These are phyloP conservation scores for Acaromyces ingoldii DNA, from an alignment of 1,284 basidiomycete genomes.

Conservation along the genomic window DNA sequence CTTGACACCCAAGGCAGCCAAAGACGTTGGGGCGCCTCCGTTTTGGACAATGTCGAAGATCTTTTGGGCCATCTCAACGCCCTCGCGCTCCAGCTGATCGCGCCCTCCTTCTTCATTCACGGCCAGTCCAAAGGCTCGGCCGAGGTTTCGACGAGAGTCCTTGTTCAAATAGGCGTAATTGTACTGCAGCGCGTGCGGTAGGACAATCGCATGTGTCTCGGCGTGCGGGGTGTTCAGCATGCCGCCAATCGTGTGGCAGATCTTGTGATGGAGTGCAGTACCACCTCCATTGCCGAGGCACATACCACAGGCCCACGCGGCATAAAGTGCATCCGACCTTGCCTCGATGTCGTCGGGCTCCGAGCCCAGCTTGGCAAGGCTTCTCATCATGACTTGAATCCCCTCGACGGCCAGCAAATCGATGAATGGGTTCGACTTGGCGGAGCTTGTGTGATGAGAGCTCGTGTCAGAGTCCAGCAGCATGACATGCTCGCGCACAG, in stretches of 20 bases:
- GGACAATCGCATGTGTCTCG: slow-evolving; percentile 57
- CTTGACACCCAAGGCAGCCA: slow-evolving; percentile 55
- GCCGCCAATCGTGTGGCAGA: slow-evolving; percentile 56
- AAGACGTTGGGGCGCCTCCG: slow-evolving; percentile 53
- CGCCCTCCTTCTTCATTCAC: slow-evolving; percentile 50
- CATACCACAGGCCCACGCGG: slow-evolving; percentile 55
- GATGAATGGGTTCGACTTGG: slow-evolving; percentile 55
- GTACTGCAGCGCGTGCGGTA: slow-evolving; percentile 56
- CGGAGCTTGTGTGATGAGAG: slow-evolving; percentile 54
- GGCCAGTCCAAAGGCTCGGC: slow-evolving; percentile 38
- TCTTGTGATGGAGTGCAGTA: slow-evolving; percentile 57
- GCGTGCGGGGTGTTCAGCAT: slow-evolving; percentile 56
- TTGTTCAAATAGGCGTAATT: slow-evolving; percentile 53
- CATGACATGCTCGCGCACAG: neutral
- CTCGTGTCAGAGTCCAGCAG: slow-evolving; percentile 25
- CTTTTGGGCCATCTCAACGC: slow-evolving; percentile 52
- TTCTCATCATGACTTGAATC: slow-evolving; percentile 51
- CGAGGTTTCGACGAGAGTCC: too few relatives aligned
- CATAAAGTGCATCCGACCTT: slow-evolving; percentile 54
- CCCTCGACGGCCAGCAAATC: slow-evolving; percentile 55
- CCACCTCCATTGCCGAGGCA: slow-evolving; percentile 54
- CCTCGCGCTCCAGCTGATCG: too few relatives aligned
- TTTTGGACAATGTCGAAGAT: slow-evolving; percentile 54
- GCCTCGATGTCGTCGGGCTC: slow-evolving; percentile 51
- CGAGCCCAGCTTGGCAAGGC: slow-evolving; percentile 52